Conservation (phyloP, 108 stramenopile species). For the Cyclotella cryptica region DNA sequence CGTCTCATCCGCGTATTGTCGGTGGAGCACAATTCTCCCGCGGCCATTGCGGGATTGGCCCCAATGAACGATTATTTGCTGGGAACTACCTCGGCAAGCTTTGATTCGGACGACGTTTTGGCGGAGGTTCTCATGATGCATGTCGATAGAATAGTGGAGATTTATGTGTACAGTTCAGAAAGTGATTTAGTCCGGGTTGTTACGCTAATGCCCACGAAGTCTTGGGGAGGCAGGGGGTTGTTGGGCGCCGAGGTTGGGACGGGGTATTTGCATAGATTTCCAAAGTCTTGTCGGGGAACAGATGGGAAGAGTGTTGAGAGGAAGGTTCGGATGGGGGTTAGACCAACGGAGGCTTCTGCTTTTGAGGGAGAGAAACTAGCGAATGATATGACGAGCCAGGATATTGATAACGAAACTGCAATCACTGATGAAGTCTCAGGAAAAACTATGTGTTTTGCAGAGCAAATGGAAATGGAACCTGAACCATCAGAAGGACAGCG, state of each 20-base stretch:
- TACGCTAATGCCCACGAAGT: slow-evolving; percentile 83
- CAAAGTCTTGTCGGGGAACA: slow-evolving; percentile 67
- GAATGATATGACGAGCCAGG: slow-evolving; percentile 17
- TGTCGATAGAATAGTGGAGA: slow-evolving; percentile 84
- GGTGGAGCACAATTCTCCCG: slow-evolving; percentile 72
- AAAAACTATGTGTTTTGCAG: slow-evolving; percentile 56
- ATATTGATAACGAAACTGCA: slow-evolving; percentile 53
- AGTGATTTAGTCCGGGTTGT: slow-evolving; percentile 92
- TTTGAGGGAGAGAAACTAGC: slow-evolving; percentile 8
- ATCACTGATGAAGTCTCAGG: slow-evolving; percentile 47
- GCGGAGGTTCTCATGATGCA: slow-evolving; percentile 71
- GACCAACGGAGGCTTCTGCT: slow-evolving; percentile 38
- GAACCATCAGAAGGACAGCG: slow-evolving; percentile 39
- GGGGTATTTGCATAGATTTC: slow-evolving; percentile 93
- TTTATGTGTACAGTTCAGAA: slow-evolving; percentile 94
- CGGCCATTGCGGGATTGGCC: slow-evolving; percentile 73
- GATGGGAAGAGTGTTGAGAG: slow-evolving; percentile 74
- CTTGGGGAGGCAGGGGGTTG: slow-evolving; percentile 89
- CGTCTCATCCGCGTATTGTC: slow-evolving; percentile 80
- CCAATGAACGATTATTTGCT: slow-evolving; percentile 74
- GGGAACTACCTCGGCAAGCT: slow-evolving; percentile 72
- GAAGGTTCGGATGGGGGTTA: slow-evolving; percentile 57
- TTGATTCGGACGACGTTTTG: slow-evolving; percentile 65
- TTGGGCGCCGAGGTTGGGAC: slow-evolving; percentile 94
- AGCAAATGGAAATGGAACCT: slow-evolving; percentile 83